Evolutionary conservation across 1,284 basidiomycete species (phyloP).

Genomic region (Malassezia equina): DNA sequence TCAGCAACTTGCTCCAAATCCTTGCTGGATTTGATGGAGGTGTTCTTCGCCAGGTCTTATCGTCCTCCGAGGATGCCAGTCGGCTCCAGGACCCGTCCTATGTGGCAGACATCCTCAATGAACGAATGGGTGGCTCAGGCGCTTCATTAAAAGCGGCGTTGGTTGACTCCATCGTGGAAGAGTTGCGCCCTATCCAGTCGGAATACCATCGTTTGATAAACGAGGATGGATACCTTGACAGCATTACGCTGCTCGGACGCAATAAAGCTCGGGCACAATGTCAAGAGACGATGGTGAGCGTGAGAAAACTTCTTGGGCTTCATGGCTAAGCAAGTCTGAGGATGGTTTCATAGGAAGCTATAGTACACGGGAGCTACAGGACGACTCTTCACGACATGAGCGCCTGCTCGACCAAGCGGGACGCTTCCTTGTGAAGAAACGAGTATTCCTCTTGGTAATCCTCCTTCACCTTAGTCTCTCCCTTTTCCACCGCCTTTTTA

Average conservation of each 20-base stretch:
- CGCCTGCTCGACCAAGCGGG: constrained; percentile 11
- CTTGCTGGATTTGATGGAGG: constrained; percentile 56
- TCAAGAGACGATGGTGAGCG: constrained; percentile 58
- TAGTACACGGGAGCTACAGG: constrained; percentile 8
- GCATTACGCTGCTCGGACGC: constrained; percentile 60
- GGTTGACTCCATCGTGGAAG: constrained; percentile 61
- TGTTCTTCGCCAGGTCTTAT: constrained; percentile 1
- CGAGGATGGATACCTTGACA: constrained; percentile 59
- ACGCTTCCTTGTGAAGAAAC: constrained; percentile 67
- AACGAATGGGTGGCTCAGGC: constrained; percentile 54
- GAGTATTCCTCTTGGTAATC: constrained; percentile 75
- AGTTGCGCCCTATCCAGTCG: constrained; percentile 60
- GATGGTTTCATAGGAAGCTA: constrained; percentile 4
- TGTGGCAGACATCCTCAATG: constrained; percentile 52
- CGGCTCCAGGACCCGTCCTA: constrained; percentile 51
- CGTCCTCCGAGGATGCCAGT: neutral
- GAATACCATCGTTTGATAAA: constrained; percentile 60
- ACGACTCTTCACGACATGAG: constrained; percentile 5
- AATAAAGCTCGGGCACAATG: constrained; percentile 59
- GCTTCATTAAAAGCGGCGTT: constrained; percentile 65
- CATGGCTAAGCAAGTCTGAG: neutral
- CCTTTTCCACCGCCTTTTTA: constrained; percentile 61
- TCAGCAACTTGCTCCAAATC: constrained; percentile 71
- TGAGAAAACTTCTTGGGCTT: constrained; percentile 62
- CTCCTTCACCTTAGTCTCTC: constrained; percentile 55